These are phyloP conservation scores for Lojkania enalia DNA, from an alignment of 2,329 filamentous ascomycete species.

Conservation along the genomic window DNA sequence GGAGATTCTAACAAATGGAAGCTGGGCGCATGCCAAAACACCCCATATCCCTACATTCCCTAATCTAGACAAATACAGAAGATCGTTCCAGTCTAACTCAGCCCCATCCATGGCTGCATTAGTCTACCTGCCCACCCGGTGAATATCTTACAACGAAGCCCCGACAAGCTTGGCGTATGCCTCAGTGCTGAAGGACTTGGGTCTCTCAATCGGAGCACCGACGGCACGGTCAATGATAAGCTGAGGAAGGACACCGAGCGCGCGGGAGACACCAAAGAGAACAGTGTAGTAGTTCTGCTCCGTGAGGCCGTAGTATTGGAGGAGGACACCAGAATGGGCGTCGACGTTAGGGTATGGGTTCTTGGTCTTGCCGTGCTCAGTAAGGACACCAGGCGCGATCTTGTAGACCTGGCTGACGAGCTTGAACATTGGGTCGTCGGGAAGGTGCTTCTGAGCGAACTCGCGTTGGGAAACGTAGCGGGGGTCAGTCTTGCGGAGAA, in stretches of 20 bases:
- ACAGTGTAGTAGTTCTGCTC: slow-evolving; percentile 99
- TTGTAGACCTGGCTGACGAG: slow-evolving; percentile 99
- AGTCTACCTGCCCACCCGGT: not conserved
- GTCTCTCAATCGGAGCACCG: slow-evolving; percentile 95
- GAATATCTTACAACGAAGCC: slow-evolving; percentile 75
- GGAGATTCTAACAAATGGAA: slow-evolving; percentile 24
- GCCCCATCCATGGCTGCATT: slow-evolving; percentile 18
- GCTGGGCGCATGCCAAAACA: slow-evolving; percentile 28
- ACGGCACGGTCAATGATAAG: slow-evolving; percentile 99
- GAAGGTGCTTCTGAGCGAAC: slow-evolving; percentile 91
- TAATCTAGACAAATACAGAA: slow-evolving; percentile 41
- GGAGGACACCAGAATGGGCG: slow-evolving; percentile 97
- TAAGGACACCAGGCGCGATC: slow-evolving; percentile 96
- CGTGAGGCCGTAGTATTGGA: slow-evolving; percentile 98
- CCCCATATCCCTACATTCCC: slow-evolving; percentile 39
- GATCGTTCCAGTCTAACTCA: slow-evolving; percentile 26
- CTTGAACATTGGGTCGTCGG: slow-evolving; percentile 99
- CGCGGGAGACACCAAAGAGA: slow-evolving; percentile 97
- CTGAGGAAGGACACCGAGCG: slow-evolving; percentile 97
- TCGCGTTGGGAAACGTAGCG: slow-evolving; percentile 98
- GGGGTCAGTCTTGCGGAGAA: slow-evolving; percentile 99
- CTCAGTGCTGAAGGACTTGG: slow-evolving; percentile 98
- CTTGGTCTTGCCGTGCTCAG: slow-evolving; percentile 99
- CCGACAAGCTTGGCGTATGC: slow-evolving; percentile 91
- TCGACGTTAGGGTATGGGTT: slow-evolving; percentile 99